Evolutionary conservation across 306 rosid species (phyloP).

Genomic region (Malus asiatica): DNA sequence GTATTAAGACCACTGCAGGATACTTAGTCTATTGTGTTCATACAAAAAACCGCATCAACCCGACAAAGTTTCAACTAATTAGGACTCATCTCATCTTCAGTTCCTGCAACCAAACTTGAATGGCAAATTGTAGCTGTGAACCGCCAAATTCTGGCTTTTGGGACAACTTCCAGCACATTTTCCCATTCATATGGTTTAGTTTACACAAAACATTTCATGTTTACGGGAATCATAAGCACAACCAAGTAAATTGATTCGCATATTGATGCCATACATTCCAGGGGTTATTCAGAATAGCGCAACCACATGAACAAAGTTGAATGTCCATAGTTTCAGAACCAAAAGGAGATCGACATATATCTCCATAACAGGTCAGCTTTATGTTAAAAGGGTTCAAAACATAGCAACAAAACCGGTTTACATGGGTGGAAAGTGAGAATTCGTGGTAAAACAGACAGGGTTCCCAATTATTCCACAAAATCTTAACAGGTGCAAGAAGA

Average conservation of each 20-base stretch:
- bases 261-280: neutral
- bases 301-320: neutral
- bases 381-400: neutral
- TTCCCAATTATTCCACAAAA: constrained; percentile 2
- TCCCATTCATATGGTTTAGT: neutral
- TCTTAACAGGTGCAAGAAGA: neutral
- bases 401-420: neutral
- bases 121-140: neutral
- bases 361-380: neutral
- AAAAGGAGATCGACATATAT: neutral
- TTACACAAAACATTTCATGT: neutral
- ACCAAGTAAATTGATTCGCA: neutral
- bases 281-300: neutral
- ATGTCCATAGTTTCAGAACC: neutral
- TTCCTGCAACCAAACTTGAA: neutral
- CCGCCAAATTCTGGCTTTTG: neutral
- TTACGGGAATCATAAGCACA: neutral
- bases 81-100: neutral
- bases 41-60: neutral
- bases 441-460: neutral
- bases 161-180: neutral
- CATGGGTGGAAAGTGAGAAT: neutral
- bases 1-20: neutral
- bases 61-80: neutral
- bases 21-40: neutral